phyloP scores from a whole-genome alignment of 148 eudicot species.

The Gaultheria prostrata region DNA sequence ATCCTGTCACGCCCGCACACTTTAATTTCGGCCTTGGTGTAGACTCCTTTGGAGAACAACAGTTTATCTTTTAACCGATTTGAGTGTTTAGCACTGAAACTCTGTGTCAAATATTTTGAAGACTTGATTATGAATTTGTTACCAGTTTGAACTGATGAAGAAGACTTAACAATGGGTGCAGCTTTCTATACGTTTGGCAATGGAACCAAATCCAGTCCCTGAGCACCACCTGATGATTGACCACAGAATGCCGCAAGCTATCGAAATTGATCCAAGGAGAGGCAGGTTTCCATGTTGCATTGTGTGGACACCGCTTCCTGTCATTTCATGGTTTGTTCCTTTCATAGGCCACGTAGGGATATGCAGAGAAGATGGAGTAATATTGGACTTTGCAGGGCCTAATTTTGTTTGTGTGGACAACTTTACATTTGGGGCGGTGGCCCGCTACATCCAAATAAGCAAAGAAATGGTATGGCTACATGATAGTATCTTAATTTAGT shows the following conservation, averaged over 20 bases:
- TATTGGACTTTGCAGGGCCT: conserved; percentile 95
- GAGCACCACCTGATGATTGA: conserved; percentile 55
- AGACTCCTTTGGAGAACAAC: background rate
- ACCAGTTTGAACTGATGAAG: background rate
- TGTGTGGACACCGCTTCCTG: conserved; percentile 96
- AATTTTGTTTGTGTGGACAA: conserved; percentile 88
- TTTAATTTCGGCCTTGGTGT: background rate
- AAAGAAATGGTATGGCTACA: conserved; percentile 54
- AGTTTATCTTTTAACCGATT: background rate
- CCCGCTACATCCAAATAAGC: conserved; percentile 69
- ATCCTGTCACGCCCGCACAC: background rate
- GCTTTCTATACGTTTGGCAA: conserved; percentile 21
- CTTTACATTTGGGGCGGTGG: conserved; percentile 78
- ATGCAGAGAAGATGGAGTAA: conserved; percentile 94
- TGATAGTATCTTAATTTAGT: conserved; percentile 14
- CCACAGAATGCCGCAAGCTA: conserved; percentile 24
- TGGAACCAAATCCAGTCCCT: conserved; percentile 46
- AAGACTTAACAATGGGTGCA: background rate
- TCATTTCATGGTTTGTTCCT: conserved; percentile 87
- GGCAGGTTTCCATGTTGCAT: conserved; percentile 80
- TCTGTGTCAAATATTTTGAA: background rate
- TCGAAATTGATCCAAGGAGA: conserved; percentile 70
- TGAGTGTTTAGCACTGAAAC: background rate
- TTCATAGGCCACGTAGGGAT: conserved; percentile 90
- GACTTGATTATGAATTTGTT: background rate